Evolutionary conservation across 768 basidiomycete genomes (phyloP), one percentile per base, ranked within the genome.

Genomic region (Phylloporus arenicola): DNA sequence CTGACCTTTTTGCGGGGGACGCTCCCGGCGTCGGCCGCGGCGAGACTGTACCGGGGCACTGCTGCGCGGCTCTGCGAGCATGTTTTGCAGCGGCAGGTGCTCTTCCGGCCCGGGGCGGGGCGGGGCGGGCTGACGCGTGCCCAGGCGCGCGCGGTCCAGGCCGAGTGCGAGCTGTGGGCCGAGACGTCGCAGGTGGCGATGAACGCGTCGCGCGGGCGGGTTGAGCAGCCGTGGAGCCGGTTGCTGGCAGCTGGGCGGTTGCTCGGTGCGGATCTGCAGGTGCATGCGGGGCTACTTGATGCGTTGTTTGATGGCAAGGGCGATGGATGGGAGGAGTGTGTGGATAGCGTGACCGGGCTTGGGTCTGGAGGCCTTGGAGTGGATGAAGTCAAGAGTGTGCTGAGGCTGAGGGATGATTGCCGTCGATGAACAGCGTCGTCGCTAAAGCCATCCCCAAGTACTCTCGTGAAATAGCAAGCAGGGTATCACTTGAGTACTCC

Each of bases 161-260:
- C 78, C 1, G 93, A 98, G 66, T 82, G 81, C 71, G 78, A 83
- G 61, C 75, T 91, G 43, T 92, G 93, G 92, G 75, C 85, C 6
- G 86, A 90, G 68, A 86, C 88, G 7, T 88, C 83, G 51, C 78
- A 80, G 24, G 68, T 72, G 19, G 84, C 82, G 2, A 68, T 92
- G 34, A 63, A 53, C n/a, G 58, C 57, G n/a, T 66, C 67, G 17
- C 75, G 64, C 57, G 71, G 67, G 46, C 77, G 82, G 16, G 76
- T 85, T 1, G 85, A 86, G 61, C 78, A 77, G 0, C 88, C 91
- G 3, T 95, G 94, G 92, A 70, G 77, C 44, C 75, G 75, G 48
- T 71, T 94, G 33, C 63, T 86, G 16, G 83, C 86, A 49, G 85
- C 87, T 1, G 86, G 80, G 16, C 77, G 80, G 42, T 59, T 97